Conservation (phyloP, 1,284 basidiomycete species). For the Pascua sp. region DNA sequence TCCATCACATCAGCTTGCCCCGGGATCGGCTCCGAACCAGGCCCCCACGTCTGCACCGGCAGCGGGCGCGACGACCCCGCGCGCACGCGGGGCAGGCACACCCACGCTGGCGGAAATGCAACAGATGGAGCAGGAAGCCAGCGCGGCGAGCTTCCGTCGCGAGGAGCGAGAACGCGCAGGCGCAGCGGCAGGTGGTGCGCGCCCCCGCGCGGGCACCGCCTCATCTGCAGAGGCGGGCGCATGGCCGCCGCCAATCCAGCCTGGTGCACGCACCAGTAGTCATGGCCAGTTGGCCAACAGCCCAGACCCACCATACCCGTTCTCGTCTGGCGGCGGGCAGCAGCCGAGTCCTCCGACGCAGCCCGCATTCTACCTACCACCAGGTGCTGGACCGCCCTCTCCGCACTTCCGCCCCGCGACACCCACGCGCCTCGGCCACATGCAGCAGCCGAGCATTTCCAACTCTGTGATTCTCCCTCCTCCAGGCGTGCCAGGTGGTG, state of each 20-base stretch:
- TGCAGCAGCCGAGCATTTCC: slow-evolving; percentile 10
- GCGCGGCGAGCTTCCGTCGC: too few relatives aligned
- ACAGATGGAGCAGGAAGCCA: not conserved
- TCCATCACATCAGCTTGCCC: too few relatives aligned
- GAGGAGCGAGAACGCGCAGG: too few relatives aligned
- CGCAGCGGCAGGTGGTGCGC: not conserved
- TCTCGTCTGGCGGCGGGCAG: not conserved
- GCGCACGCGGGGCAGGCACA: not conserved
- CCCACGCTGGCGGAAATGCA: slow-evolving; percentile 5
- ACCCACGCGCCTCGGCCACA: slow-evolving; percentile 8
- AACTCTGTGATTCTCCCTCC: slow-evolving; percentile 21
- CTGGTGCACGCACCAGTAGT: not conserved
- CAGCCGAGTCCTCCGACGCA: slow-evolving; percentile 9
- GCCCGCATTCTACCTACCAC: slow-evolving; percentile 15
- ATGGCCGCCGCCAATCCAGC: not conserved
- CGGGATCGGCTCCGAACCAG: too few relatives aligned
- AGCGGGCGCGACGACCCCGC: too few relatives aligned
- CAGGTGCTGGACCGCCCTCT: slow-evolving; percentile 18
- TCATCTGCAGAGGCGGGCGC: slow-evolving; percentile 4
- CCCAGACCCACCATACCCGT: not conserved
- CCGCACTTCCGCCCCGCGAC: slow-evolving; percentile 14
- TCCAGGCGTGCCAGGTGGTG: slow-evolving; percentile 6
- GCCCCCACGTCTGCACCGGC: too few relatives aligned
- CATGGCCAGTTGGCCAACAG: not conserved
- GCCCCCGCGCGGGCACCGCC: not conserved